Evolutionary conservation across 192 early-diverging fungal genomes (phyloP).

Genomic region (Backusella circina): DNA sequence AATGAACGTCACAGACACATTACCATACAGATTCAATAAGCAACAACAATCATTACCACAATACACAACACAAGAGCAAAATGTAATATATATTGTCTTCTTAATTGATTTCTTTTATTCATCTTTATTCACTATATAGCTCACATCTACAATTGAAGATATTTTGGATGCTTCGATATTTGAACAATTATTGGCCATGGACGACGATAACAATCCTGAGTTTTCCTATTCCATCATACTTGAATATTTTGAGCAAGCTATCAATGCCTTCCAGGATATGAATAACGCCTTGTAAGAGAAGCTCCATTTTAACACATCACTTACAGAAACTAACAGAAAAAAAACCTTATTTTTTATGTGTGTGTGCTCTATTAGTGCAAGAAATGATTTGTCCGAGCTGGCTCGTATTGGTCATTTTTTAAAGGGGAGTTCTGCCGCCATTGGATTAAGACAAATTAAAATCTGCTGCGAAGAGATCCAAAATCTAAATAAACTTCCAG

Average conservation of each 20-base stretch:
- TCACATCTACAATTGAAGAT: constrained; percentile 26
- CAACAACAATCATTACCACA: background rate
- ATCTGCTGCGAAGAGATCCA: constrained; percentile 84
- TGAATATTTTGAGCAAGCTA: constrained; percentile 85
- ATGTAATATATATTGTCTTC: background rate
- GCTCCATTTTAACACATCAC: background rate
- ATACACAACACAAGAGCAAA: background rate
- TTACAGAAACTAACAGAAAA: background rate
- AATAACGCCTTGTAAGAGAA: constrained; percentile 59
- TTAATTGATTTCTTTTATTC: background rate
- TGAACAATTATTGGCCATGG: constrained; percentile 88
- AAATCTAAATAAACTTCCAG: constrained; percentile 62
- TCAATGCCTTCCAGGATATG: constrained; percentile 75
- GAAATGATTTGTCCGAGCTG: constrained; percentile 62
- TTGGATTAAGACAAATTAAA: constrained; percentile 80
- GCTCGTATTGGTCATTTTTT: constrained; percentile 86
- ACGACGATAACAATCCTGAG: constrained; percentile 78
- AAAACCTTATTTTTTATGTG: background rate
- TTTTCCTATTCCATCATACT: constrained; percentile 73
- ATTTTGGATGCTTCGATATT: constrained; percentile 77
- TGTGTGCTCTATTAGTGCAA: constrained; percentile 34
- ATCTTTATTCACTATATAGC: background rate
- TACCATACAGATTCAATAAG: background rate
- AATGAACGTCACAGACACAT: background rate
- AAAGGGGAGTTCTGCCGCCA: constrained; percentile 85